Evolutionary conservation across 495 filamentous ascomycete species (phyloP), one percentile per base, ranked within the genome.

Genomic region (Aspergillus carlsbadensis): DNA sequence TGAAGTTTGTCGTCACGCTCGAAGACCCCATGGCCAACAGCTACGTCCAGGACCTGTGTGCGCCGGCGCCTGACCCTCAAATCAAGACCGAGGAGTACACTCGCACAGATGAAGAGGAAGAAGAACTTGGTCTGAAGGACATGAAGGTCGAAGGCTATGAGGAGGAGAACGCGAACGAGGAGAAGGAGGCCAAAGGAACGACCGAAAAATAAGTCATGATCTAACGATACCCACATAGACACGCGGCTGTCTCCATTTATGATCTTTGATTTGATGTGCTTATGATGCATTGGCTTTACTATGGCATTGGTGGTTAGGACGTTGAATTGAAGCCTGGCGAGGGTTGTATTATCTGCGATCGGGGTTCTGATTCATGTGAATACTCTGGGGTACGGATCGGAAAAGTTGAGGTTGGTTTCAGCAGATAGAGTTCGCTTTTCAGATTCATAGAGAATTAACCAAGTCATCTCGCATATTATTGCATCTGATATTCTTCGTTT

Each of bases 71-170:
- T 13, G 94, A 98, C 64, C 83, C 84, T 10, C 87, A 96, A 76
- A 83, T 98, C 63, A 83, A 76, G 17, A 80, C 82, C 3, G 91
- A 91, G 69, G 92, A 96, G 34, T 97, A 98, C 66, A 84, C 87
- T 43, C 81, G 94, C 57, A 95, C 92, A 1, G 84, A 85, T 0
- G 87, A 96, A 70, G 95, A 98, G 68, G 87, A 94, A 68, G 95
- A 98, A 60, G 87, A 96, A 33, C 75, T 98, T 18, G 94, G 94
- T 0, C 73, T 98, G 60, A 82, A 70, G 37, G 93, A 98, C 65
- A 98, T 98, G 85, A 95, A 92, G 78, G 87, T 86, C 0, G 91
- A 96, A 66, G 85, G 84, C 0, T 97, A 97, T 73, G 90, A 87
- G 65, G 76, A 82, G 41, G 62, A 75, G 56, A 58, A 45, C 14